phyloP scores from a whole-genome alignment of 148 eudicot species.

The Silene uniflora region DNA sequence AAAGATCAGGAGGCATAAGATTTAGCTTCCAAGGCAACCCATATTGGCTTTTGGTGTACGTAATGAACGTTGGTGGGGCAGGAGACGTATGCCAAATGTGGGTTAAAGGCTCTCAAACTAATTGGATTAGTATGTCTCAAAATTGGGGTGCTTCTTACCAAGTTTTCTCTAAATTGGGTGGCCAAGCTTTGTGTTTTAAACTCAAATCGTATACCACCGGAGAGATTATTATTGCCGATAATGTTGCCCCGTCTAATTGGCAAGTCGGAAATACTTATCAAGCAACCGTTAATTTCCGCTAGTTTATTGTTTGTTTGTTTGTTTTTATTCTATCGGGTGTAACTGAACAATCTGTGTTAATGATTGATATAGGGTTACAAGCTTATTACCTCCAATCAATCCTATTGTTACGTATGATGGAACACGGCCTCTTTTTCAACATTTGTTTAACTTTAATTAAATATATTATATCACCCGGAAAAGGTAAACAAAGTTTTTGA shows the following conservation, averaged over 20 bases:
- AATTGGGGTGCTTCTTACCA: conserved; percentile 96
- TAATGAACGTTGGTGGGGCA: conserved; percentile 79
- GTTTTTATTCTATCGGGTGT: background rate
- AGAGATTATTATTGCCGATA: conserved; percentile 40
- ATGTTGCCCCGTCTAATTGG: conserved; percentile 66
- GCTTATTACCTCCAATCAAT: too few relatives aligned
- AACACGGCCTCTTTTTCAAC: too few relatives aligned
- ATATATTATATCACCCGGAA: too few relatives aligned
- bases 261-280: conserved; percentile 47
- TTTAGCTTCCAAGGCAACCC: conserved; percentile 69
- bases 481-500: too few relatives aligned
- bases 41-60: conserved; percentile 66
- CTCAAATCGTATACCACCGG: conserved; percentile 48
- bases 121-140: conserved; percentile 84
- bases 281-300: conserved; percentile 46
- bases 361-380: too few relatives aligned
- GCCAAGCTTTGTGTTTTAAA: conserved; percentile 70
- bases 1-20: conserved; percentile 51
- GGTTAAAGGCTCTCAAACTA: conserved; percentile 69
- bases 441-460: too few relatives aligned
- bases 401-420: too few relatives aligned
- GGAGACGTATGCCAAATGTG: conserved; percentile 68
- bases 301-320: background rate
- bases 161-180: conserved; percentile 59
- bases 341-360: too few relatives aligned